phyloP scores from a whole-genome alignment of 2,329 filamentous ascomycete species.

The Cytospora schulzeri region DNA sequence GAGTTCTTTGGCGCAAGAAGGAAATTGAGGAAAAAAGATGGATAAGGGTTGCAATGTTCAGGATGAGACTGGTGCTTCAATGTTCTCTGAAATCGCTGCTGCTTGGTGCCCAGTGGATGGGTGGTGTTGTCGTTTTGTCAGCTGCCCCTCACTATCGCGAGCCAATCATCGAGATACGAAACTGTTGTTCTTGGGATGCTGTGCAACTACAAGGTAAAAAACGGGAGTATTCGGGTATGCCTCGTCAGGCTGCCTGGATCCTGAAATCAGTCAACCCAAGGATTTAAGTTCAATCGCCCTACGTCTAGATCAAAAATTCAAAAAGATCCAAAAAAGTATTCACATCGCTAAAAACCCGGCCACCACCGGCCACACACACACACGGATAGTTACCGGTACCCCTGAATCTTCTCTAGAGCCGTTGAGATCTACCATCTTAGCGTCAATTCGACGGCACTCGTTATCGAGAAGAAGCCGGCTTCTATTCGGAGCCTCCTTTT shows the following conservation, averaged over 20 bases:
- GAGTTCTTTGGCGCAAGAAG: background rate
- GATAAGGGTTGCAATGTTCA: background rate
- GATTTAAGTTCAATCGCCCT: background rate
- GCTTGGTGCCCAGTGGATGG: background rate
- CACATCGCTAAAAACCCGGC: background rate
- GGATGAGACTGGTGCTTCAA: background rate
- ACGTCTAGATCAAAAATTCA: background rate
- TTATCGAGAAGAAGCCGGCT: background rate
- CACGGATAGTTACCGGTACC: constrained; percentile 6
- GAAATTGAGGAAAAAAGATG: background rate
- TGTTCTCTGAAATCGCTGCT: background rate
- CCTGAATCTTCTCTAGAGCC: constrained; percentile 1
- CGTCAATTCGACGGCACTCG: background rate
- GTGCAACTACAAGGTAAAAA: constrained; percentile 4
- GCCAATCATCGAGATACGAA: constrained; percentile 15
- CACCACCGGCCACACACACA: no score
- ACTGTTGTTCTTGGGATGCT: background rate
- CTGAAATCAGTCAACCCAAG: background rate
- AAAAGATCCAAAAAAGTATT: background rate
- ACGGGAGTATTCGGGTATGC: background rate
- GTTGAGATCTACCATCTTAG: constrained; percentile 24
- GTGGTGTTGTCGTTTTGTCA: background rate
- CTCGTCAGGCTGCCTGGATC: background rate
- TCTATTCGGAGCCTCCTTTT: constrained; percentile 15
- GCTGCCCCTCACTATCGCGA: constrained; percentile 19